phyloP scores from a whole-genome alignment of 768 basidiomycete species.

The Mycena sanguinolenta region DNA sequence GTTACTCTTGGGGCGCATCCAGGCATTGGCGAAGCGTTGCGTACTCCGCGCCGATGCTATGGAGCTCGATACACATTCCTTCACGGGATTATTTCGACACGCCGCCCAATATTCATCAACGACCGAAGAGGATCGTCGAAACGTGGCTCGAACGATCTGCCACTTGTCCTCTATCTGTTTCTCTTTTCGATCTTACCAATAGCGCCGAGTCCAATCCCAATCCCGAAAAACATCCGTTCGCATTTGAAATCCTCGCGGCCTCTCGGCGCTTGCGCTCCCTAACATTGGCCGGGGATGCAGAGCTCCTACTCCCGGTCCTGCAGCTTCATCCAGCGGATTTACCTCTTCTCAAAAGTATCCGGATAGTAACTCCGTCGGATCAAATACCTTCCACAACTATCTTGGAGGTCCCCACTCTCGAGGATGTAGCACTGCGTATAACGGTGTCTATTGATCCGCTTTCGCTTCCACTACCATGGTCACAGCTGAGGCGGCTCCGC shows the following conservation, averaged over 20 bases:
- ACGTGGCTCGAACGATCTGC: conserved; percentile 6
- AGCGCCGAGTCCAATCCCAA: no score
- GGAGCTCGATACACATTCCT: no score
- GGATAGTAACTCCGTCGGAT: background rate
- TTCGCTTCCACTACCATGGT: no score
- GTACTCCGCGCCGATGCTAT: no score
- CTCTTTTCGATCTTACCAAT: background rate
- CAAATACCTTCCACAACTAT: no score
- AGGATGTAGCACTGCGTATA: no score
- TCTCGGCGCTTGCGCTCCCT: background rate
- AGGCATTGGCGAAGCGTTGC: no score
- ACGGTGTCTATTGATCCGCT: no score
- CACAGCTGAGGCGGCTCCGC: no score
- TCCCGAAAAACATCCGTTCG: no score
- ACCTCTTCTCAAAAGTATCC: conserved; percentile 4
- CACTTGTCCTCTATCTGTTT: conserved; percentile 3
- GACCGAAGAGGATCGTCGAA: background rate
- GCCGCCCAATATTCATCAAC: background rate
- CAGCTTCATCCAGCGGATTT: background rate
- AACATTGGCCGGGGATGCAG: background rate
- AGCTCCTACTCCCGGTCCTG: background rate
- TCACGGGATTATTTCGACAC: background rate
- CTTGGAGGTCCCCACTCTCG: background rate
- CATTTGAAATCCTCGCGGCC: background rate
- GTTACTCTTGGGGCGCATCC: no score